phyloP scores from a whole-genome alignment of 2,329 filamentous ascomycete species.

The Xylariaceae sp. region DNA sequence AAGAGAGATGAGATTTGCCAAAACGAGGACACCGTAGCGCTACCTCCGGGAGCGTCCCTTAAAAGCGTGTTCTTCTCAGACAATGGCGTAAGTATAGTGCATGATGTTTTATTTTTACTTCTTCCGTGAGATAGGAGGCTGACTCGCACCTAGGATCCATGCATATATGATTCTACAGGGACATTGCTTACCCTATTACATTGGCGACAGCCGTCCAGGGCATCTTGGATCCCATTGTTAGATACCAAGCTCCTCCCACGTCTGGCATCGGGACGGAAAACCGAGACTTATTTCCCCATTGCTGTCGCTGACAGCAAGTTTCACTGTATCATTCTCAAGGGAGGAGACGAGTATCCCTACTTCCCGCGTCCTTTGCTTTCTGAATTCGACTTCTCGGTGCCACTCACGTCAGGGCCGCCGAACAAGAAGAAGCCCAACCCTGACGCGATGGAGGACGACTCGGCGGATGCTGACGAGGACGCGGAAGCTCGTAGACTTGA shows the following conservation, averaged over 20 bases:
- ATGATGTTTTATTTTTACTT: neutral
- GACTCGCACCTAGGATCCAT: conserved; percentile 63
- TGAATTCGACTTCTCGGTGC: conserved; percentile 89
- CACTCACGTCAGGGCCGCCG: conserved; percentile 56
- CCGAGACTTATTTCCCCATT: conserved; percentile 90
- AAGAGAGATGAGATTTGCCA: conserved; percentile 92
- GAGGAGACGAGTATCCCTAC: conserved; percentile 86
- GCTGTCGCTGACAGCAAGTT: conserved; percentile 88
- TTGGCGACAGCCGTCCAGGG: conserved; percentile 81
- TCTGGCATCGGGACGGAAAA: conserved; percentile 76
- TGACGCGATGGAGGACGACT: conserved; percentile 33
- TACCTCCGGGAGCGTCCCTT: conserved; percentile 68
- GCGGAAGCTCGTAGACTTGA: conserved; percentile 62
- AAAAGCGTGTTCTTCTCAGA: conserved; percentile 89
- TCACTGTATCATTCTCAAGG: conserved; percentile 98
- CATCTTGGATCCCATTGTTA: conserved; percentile 84
- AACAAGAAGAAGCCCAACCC: conserved; percentile 33
- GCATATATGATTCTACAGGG: conserved; percentile 90
- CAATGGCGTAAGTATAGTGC: conserved; percentile 59
- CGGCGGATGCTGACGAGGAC: conserved; percentile 31
- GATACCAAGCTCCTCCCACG: conserved; percentile 82
- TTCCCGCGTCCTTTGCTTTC: conserved; percentile 84
- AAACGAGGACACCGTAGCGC: conserved; percentile 83
- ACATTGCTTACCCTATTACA: conserved; percentile 82
- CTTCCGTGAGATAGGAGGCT: conserved; percentile 20